Conservation (phyloP, 345 rosid genomes). For the Eucalyptus urophylla region DNA sequence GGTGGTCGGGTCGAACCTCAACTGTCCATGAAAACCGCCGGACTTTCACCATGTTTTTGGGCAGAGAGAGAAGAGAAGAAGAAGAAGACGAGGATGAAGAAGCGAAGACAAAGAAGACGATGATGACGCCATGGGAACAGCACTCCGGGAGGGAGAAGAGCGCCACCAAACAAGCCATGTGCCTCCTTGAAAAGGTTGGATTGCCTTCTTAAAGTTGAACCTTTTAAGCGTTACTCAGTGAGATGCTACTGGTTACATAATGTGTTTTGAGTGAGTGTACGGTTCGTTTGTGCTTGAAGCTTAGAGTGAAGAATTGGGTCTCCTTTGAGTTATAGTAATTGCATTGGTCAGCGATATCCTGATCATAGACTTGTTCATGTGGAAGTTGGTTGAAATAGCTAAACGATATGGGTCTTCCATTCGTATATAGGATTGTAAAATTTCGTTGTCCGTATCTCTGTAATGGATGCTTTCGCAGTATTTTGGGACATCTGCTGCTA, state of each 20-base stretch:
- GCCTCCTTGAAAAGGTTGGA: slow-evolving; percentile 63
- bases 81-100: not conserved
- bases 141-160: slow-evolving; percentile 87
- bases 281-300: not conserved
- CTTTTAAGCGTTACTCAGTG: not conserved
- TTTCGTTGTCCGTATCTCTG: not conserved
- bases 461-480: not conserved
- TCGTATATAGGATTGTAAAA: not conserved
- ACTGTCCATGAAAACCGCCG: not conserved
- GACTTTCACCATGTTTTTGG: not conserved
- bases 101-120: not conserved
- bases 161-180: slow-evolving; percentile 70
- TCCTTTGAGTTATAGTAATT: not conserved
- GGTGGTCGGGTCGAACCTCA: not conserved
- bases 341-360: not conserved
- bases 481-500: not conserved
- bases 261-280: not conserved
- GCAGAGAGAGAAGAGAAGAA: not conserved
- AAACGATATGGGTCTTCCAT: not conserved
- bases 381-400: not conserved
- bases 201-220: not conserved
- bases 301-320: not conserved
- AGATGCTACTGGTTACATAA: not conserved
- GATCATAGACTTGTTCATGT: not conserved
- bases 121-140: slow-evolving; percentile 74